Evolutionary conservation across 2,329 filamentous ascomycete species (phyloP), one percentile per base, ranked within the genome.

Genomic region (Didymella arachidicola): DNA sequence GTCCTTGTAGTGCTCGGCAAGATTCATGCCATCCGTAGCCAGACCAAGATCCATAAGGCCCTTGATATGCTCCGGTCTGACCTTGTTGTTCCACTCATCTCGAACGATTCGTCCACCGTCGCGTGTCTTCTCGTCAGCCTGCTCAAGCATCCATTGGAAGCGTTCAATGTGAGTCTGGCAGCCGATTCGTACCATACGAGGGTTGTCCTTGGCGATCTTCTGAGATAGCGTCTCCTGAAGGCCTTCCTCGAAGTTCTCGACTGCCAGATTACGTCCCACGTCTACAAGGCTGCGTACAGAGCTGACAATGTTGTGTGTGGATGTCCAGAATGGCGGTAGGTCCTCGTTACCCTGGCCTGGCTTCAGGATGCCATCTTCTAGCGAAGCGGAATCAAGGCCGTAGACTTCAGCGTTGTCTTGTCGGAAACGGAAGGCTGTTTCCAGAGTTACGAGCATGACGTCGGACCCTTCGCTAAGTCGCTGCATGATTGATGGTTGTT

Each of bases 261-360:
- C 70, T 1, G 79, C 75, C 19, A 78, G 64, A 19, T 77, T 74
- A 16, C 80, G 79, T 19, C 79, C 78, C 10, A 79, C 66, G 22
- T 78, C 64, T n/a, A 79, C 69, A 26, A 82, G 72, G 32, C 72
- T 72, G 29, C 73, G 72, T 54, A 67, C 71, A 6, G 77, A 72
- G 47, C 75, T 76, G 44, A 82, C 75, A 30, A 82, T 76, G 43
- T 78, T 78, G 54, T 78, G 71, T 1, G 85, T 87, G 16, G 91
- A 93, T 0, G 93, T 97, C 95, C 95, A 99, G 43, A 93, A 90
- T 59, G 91, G 88, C 0, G 89, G 86, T 8, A 97, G 82, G 11
- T 83, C 86, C 19, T 88, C 83, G 70, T 92, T 93, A 43, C 86
- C 85, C 16, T 83, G 79, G 22, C 75, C 71, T 16, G 72, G 57